Percentiles rank a stretch among this genome's conserved stretches.
Conservation (phyloP, 2,329 filamentous ascomycete species). For the Phoma sp. region DNA sequence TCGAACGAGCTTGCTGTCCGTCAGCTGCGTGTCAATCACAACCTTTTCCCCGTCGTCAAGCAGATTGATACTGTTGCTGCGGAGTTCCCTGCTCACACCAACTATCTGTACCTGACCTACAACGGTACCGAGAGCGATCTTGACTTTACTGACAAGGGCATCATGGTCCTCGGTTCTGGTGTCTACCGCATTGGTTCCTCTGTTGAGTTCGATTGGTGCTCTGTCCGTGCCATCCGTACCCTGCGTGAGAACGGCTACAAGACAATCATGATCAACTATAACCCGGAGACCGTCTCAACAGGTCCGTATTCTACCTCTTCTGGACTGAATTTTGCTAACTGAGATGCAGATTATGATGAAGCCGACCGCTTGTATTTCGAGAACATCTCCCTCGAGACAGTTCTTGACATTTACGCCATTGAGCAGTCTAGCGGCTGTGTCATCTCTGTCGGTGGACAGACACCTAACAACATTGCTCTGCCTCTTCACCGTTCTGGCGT, state of each 20-base stretch:
- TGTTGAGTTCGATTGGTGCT: conserved; percentile 99
- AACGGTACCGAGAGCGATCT: conserved; percentile 88
- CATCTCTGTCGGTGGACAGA: conserved; percentile 96
- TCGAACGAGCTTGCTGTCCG: conserved; percentile 93
- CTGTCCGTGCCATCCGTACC: conserved; percentile 90
- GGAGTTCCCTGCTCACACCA: conserved; percentile 92
- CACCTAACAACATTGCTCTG: conserved; percentile 95
- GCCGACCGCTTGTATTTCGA: conserved; percentile 96
- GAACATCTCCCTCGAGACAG: conserved; percentile 87
- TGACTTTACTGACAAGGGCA: conserved; percentile 82
- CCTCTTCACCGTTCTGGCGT: conserved; percentile 87
- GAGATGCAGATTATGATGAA: no score
- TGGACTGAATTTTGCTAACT: no score
- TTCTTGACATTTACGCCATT: conserved; percentile 91
- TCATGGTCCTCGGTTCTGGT: conserved; percentile 95
- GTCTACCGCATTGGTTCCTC: conserved; percentile 97
- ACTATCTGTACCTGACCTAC: conserved; percentile 97
- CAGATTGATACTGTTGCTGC: conserved; percentile 98
- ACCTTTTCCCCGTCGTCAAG: conserved; percentile 89
- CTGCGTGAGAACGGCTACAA: conserved; percentile 84
- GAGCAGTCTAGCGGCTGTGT: conserved; percentile 85
- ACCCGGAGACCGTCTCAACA: no score
- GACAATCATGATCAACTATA: conserved; percentile 64
- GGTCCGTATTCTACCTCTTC: no score
- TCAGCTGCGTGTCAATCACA: conserved; percentile 80